These are phyloP conservation scores for Avena sativa DNA, from an alignment of 176 grass and related monocot species.

Conservation along the genomic window DNA sequence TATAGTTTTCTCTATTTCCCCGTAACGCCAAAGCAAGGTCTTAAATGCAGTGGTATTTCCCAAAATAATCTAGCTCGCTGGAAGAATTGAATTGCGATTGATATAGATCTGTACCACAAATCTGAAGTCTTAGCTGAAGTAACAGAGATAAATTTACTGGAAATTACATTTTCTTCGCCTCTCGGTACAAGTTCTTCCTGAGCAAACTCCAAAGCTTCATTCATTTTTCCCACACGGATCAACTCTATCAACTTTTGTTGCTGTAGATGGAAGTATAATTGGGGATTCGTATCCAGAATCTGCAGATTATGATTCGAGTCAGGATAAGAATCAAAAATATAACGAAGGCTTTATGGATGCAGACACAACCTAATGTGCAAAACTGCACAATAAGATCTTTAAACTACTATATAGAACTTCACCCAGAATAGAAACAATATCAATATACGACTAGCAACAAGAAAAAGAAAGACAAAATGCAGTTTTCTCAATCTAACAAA, in stretches of 20 bases:
- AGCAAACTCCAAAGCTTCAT: slow-evolving; percentile 93
- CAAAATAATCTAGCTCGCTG: not conserved
- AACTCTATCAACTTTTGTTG: slow-evolving; percentile 98
- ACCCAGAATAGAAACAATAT: not conserved
- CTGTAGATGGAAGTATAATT: slow-evolving; percentile 94
- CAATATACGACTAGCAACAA: not conserved
- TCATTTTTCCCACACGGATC: slow-evolving; percentile 84
- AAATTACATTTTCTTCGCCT: slow-evolving; percentile 90
- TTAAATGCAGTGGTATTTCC: not conserved
- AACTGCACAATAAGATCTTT: not conserved
- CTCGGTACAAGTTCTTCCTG: slow-evolving; percentile 95
- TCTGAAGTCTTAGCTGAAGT: not conserved
- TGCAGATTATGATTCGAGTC: slow-evolving; percentile 41
- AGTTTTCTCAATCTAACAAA: not conserved
- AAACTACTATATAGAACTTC: not conserved
- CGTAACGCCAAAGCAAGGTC: slow-evolving; percentile 16
- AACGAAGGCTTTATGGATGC: not conserved
- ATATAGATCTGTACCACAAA: not conserved
- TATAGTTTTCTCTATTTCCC: slow-evolving; percentile 92
- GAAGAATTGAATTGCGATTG: not conserved
- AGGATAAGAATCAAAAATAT: slow-evolving; percentile 10
- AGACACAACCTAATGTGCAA: not conserved
- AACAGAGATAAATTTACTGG: slow-evolving; percentile 16
- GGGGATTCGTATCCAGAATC: slow-evolving; percentile 96
- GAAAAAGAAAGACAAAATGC: not conserved